A percentile compares a stretch with the other conserved stretches of the same genome.
These are phyloP conservation scores for Mycena belliarum DNA, from an alignment of 768 basidiomycete species.

Conservation along the genomic window DNA sequence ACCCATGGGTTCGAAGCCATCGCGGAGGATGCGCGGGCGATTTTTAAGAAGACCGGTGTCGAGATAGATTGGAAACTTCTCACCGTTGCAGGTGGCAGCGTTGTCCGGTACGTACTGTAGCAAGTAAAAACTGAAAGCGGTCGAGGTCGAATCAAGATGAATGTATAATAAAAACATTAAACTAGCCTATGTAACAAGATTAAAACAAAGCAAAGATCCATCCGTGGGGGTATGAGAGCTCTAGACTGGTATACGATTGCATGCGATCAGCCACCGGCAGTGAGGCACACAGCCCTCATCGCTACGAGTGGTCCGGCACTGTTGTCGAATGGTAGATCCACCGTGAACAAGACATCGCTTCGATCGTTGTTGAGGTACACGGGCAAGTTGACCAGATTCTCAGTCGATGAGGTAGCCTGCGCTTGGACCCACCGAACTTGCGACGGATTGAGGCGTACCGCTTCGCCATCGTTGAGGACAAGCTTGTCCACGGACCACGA, in stretches of 20 bases:
- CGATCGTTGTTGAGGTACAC: conserved; percentile 92
- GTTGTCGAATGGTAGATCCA: conserved; percentile 77
- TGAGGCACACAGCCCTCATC: conserved; percentile 89
- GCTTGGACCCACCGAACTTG: conserved; percentile 86
- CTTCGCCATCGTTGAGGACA: conserved; percentile 81
- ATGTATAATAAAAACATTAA: conserved; percentile 22
- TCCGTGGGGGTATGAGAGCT: conserved; percentile 15
- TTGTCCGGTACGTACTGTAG: conserved; percentile 27
- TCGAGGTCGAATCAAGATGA: conserved; percentile 6
- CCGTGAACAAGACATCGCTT: conserved; percentile 88
- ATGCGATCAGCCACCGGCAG: conserved; percentile 62
- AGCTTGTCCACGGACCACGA: conserved; percentile 70
- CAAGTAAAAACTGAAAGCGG: too few species aligned
- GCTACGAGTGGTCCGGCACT: conserved; percentile 70
- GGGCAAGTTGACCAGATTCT: conserved; percentile 72
- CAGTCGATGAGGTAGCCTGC: conserved; percentile 38
- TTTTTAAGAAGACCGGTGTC: conserved; percentile 72
- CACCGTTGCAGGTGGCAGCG: conserved; percentile 54
- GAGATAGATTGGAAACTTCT: conserved; percentile 92
- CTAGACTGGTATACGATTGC: background rate
- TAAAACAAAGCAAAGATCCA: conserved; percentile 18
- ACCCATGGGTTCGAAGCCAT: conserved; percentile 83
- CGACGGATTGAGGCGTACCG: conserved; percentile 76
- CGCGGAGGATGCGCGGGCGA: conserved; percentile 73
- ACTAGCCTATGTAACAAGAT: conserved; percentile 20